Percentiles rank a stretch among this genome's conserved stretches.
These are phyloP conservation scores for Rubus parviflorus DNA, from an alignment of 306 rosid genomes.

Conservation along the genomic window DNA sequence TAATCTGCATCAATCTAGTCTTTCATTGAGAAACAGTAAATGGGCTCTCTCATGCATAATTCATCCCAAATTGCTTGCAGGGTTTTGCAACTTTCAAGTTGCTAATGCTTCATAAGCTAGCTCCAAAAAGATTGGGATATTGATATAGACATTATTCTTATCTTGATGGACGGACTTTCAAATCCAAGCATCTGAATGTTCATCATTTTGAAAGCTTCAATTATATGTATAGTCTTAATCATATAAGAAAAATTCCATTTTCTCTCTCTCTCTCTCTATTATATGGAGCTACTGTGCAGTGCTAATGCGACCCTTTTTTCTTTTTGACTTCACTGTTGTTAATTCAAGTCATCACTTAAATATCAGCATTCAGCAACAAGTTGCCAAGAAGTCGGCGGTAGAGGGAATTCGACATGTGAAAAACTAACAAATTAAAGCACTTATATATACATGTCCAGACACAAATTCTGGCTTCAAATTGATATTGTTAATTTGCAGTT, in stretches of 20 bases:
- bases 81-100: neutral
- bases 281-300: conserved; percentile 6
- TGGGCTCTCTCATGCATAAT: too few relatives aligned
- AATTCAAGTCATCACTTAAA: neutral
- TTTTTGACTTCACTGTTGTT: neutral
- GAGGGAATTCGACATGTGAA: neutral
- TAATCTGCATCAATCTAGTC: too few relatives aligned
- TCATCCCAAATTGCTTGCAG: neutral
- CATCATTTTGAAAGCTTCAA: conserved; percentile 1
- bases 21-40: neutral
- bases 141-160: neutral
- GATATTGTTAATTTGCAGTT: neutral
- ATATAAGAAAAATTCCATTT: neutral
- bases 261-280: neutral
- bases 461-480: neutral
- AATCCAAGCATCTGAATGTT: neutral
- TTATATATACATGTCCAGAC: neutral
- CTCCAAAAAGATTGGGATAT: neutral
- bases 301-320: neutral
- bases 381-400: conserved; percentile 17
- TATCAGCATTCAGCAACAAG: neutral
- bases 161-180: neutral
- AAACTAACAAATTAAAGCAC: neutral
- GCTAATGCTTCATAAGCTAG: neutral
- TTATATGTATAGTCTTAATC: conserved; percentile 1